Base-by-base conservation (phyloP, 2,329 filamentous ascomycete species). In the Coleophoma eucalyptorum region DNA sequence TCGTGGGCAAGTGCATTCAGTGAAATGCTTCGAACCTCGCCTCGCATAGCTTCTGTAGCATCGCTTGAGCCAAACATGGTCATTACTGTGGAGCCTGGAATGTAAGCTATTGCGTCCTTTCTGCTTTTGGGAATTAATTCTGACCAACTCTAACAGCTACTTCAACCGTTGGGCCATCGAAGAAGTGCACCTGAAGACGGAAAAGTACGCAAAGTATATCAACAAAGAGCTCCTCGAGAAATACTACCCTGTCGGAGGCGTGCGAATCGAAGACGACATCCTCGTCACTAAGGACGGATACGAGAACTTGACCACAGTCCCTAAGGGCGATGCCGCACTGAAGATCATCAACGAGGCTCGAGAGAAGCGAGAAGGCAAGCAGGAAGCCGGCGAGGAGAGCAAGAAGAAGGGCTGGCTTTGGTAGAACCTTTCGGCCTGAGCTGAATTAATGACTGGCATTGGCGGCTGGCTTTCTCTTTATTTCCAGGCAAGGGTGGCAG, bases 261-360 rank as follows among this genome's bases (percentile, higher is more conserved):
- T 96, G 21, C 81, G 94, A 43, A 95, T 97, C 54, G 94, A 99
- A 72, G 91, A 97, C 64, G 89, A 93, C 66, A 79, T 97, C 37
- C 75, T 94, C 19, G 84, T 97, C 44, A 94, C 87, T 1, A 76
- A 86, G 54, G 74, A 80, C 20, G 91, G 92, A 0, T 84, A 83
- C 61, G 91, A 97, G 69, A 95, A 96, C 64, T 65, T 97, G 65
- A 95, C 91, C 1, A 78, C 79, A 1, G 87, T 87, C 31, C 88
- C 89, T 0, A 96, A 95, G 72, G 81, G 83, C 2, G 77, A 86
- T 48, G 84, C 90, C 63, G 71, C 91, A 60, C 71, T 91, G 64
- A 75, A 76, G 55, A 74, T 88, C 45, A 79, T 86, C 47, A 80
- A 61, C 15, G 49, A 13, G 31, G 19, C 41, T n/a, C 18, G 11